Conservation (phyloP, 2,329 filamentous ascomycete genomes). For the Aspergillus unguis region DNA sequence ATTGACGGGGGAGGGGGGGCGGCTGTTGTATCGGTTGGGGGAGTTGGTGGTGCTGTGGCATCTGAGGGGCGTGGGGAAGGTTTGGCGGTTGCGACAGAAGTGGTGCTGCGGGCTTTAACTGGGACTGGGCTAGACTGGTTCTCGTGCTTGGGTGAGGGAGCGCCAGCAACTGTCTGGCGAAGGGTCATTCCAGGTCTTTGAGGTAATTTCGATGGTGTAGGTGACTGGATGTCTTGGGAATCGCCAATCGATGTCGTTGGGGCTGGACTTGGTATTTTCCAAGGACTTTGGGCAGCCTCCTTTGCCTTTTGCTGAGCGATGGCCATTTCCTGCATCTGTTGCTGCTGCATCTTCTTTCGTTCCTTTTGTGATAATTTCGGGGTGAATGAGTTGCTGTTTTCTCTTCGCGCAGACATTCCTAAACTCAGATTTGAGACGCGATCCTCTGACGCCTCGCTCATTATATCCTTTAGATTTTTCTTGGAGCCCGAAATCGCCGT, state of each 20-base stretch:
- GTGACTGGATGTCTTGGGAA: constrained; percentile 27
- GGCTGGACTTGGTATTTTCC: constrained; percentile 53
- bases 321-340: constrained; percentile 51
- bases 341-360: constrained; percentile 76
- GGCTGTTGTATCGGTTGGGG: constrained; percentile 21
- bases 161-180: constrained; percentile 58
- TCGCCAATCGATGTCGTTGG: constrained; percentile 15
- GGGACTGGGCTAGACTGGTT: constrained; percentile 13
- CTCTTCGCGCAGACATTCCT: constrained; percentile 48
- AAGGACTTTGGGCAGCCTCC: constrained; percentile 51
- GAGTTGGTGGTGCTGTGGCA: constrained; percentile 36
- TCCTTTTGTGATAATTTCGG: constrained; percentile 86
- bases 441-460: constrained; percentile 58
- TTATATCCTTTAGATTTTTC: constrained; percentile 72
- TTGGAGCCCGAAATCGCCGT: constrained; percentile 58
- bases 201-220: constrained; percentile 25
- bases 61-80: constrained; percentile 17
- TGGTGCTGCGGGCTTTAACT: constrained; percentile 1
- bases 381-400: constrained; percentile 39
- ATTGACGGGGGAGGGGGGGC: constrained; percentile 27
- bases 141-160: constrained; percentile 28
- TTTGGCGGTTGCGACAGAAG: neutral
- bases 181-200: constrained; percentile 55
- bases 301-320: constrained; percentile 34
- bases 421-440: constrained; percentile 53